phyloP scores from a whole-genome alignment of 2,329 filamentous ascomycete species.

The Sporothrix luriei region DNA sequence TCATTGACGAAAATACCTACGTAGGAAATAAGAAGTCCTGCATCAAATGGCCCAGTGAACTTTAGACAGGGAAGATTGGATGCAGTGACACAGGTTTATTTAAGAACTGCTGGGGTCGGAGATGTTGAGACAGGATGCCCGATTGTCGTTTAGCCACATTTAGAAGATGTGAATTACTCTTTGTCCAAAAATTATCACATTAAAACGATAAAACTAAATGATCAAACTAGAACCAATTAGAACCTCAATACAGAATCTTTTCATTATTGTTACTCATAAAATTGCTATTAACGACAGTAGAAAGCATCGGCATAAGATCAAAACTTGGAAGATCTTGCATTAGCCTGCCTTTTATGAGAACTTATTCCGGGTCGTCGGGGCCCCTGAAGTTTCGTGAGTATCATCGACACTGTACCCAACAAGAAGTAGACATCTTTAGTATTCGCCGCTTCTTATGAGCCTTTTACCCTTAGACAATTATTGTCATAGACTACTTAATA shows the following conservation, averaged over 20 bases:
- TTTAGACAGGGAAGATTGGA: background rate
- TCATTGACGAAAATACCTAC: background rate
- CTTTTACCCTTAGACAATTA: too few species aligned
- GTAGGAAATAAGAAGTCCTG: background rate
- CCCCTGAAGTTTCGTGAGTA: constrained; percentile 21
- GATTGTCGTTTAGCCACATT: background rate
- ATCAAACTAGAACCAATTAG: background rate
- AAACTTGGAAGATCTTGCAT: constrained; percentile 8
- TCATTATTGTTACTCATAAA: background rate
- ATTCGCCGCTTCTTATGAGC: too few species aligned
- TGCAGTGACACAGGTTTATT: background rate
- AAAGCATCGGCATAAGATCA: background rate
- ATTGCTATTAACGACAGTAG: background rate
- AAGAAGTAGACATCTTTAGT: background rate
- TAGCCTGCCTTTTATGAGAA: background rate
- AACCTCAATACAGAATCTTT: too few species aligned
- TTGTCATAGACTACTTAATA: too few species aligned
- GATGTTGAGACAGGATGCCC: background rate
- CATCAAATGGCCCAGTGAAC: background rate
- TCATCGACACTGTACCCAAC: constrained; percentile 26
- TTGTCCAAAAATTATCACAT: too few species aligned
- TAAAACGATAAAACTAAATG: background rate
- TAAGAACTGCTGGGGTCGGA: too few species aligned
- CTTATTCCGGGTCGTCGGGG: constrained; percentile 27
- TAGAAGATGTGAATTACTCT: too few species aligned